Evolutionary conservation across 2,329 filamentous ascomycete genomes (phyloP).

Genomic region (Lasiodiplodia gonubiensis): DNA sequence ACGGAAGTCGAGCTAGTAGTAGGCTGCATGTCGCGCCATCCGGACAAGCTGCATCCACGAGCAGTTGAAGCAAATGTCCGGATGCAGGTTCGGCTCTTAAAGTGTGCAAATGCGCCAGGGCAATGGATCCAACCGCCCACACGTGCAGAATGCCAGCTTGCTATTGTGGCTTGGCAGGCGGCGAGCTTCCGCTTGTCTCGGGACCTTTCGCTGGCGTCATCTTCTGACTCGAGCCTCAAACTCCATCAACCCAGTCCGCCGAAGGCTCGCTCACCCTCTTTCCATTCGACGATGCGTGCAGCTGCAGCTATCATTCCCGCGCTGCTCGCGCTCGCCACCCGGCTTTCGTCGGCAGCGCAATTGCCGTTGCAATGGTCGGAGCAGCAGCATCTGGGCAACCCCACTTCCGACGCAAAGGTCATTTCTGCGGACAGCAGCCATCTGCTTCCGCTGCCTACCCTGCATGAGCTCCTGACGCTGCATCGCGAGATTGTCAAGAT

Average conservation of each 20-base stretch:
- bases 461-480: conserved; percentile 66
- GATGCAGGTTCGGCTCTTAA: no score
- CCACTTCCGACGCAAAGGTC: conserved; percentile 9
- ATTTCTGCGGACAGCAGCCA: background rate
- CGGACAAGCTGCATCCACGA: no score
- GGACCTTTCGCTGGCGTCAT: conserved; percentile 21
- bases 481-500: conserved; percentile 78
- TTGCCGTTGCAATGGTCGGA: background rate
- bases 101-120: background rate
- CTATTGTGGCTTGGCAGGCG: conserved; percentile 17
- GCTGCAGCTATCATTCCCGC: background rate
- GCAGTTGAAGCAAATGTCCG: no score
- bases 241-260: conserved; percentile 7
- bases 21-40: background rate
- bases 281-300: conserved; percentile 15
- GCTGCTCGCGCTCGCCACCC: background rate
- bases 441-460: conserved; percentile 19
- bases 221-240: conserved; percentile 7
- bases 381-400: conserved; percentile 7
- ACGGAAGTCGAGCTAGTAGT: no score
- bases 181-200: conserved; percentile 16
- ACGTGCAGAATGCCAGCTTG: background rate
- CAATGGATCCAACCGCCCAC: background rate
- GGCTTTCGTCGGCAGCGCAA: conserved; percentile 15
- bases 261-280: background rate